These are phyloP conservation scores for Carex cristatella DNA, from an alignment of 176 grass and related monocot genomes.

Conservation along the genomic window DNA sequence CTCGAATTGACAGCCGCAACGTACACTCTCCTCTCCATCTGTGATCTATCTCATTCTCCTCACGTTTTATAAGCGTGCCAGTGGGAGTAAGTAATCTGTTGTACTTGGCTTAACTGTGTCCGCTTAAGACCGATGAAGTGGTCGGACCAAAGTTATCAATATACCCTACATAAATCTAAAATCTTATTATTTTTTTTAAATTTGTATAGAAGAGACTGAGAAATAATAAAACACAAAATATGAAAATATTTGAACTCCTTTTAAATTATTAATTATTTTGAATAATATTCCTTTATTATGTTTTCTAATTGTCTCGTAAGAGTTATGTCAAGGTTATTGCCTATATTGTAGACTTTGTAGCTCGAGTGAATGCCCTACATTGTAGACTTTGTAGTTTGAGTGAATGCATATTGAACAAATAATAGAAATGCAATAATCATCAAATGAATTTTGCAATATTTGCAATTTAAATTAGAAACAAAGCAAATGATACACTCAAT, in stretches of 20 bases:
- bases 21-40: constrained; percentile 9
- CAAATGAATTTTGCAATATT: background rate
- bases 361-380: background rate
- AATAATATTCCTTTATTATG: background rate
- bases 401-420: background rate
- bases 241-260: no score
- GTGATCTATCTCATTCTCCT: background rate
- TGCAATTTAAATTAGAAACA: background rate
- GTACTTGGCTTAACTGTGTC: background rate
- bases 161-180: background rate
- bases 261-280: no score
- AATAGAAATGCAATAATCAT: background rate
- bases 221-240: no score
- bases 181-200: no score
- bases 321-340: background rate
- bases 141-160: background rate
- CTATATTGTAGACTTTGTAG: no score
- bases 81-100: background rate
- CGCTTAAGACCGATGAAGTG: background rate
- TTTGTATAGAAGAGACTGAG: no score
- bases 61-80: constrained; percentile 27
- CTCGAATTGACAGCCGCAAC: constrained; percentile 18
- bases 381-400: background rate
- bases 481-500: no score
- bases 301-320: background rate